Evolutionary conservation across 345 rosid genomes (phyloP), one percentile per base, ranked within the genome.

Genomic region (Gossypium sturtianum): DNA sequence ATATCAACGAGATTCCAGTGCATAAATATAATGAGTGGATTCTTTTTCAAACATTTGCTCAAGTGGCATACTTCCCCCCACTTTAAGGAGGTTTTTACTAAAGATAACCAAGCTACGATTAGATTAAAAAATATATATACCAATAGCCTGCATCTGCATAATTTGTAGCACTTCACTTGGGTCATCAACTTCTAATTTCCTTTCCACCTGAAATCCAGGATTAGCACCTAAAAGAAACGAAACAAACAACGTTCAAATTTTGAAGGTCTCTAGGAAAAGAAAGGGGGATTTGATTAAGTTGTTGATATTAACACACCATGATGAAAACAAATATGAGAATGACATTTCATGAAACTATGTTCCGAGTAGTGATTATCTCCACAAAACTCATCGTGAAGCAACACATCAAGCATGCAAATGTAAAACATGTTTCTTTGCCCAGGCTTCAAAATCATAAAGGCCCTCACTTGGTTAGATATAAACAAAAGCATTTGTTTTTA

Each of bases 111-210:
- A 64, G 49, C 15, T 10, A 38, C 6, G 27, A 48, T 59, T 59
- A 59, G 63, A 59, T 59, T 59, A 15, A 12, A 13, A 13, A 12
- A 9, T 22, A 60, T 62, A 60, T 62, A 45, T 84, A 92, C 97
- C 96, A 80, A 82, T 77, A 54, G 89, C 83, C 52, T 82, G 81
- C 16, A 81, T 60, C 70, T 88, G 86, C 64, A 69, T 71, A 75
- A 79, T 83, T 54, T 73, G 86, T 66, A 90, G 70, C 65, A 87
- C 81, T 73, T 79, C 80, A 62, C 75, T 76, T 8, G 86, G 83
- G 66, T 80, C 85, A 59, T 82, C 89, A 74, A 83, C 88, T 73
- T n/a, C 59, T 74, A 92, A 51, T 69, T 84, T 84, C 73, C 84
- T 87, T 75, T 66, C 84, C 57, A 66, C 76, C 1, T 75, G 74